phyloP scores from a whole-genome alignment of 2,329 filamentous ascomycete genomes.

The Tolypocladium cylindrosporum region DNA sequence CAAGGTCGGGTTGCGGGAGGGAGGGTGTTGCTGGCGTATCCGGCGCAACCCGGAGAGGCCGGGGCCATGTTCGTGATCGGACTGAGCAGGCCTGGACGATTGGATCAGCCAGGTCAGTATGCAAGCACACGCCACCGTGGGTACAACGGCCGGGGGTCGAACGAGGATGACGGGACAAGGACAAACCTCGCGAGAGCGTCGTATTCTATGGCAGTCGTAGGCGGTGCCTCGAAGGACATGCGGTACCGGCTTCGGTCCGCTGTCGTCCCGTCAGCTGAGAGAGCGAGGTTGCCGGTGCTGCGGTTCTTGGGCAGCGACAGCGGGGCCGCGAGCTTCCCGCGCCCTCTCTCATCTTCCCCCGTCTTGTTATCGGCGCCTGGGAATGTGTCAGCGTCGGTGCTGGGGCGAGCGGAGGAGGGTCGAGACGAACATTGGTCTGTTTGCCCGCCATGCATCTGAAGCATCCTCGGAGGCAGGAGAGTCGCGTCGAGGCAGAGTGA shows the following conservation, averaged over 20 bases:
- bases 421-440: slow-evolving; percentile 27
- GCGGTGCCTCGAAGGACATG: slow-evolving; percentile 67
- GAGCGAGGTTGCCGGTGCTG: slow-evolving; percentile 52
- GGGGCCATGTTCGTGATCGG: slow-evolving; percentile 79
- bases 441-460: slow-evolving; percentile 31
- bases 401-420: not conserved
- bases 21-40: slow-evolving; percentile 74
- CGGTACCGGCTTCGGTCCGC: slow-evolving; percentile 55
- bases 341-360: slow-evolving; percentile 28
- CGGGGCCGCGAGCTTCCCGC: slow-evolving; percentile 33
- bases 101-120: slow-evolving; percentile 16
- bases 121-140: not conserved
- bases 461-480: slow-evolving; percentile 27
- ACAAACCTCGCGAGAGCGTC: slow-evolving; percentile 64
- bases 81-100: slow-evolving; percentile 59
- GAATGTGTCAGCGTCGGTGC: slow-evolving; percentile 11
- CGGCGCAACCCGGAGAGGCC: slow-evolving; percentile 80
- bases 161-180: not conserved
- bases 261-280: slow-evolving; percentile 33
- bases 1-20: slow-evolving; percentile 53
- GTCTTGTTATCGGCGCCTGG: slow-evolving; percentile 22
- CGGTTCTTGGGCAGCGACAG: slow-evolving; percentile 52
- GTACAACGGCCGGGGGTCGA: not conserved
- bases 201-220: slow-evolving; percentile 47
- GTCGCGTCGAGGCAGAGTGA: slow-evolving; percentile 3